phyloP scores from a whole-genome alignment of 768 basidiomycete species.

The Termitomyces titanicus region DNA sequence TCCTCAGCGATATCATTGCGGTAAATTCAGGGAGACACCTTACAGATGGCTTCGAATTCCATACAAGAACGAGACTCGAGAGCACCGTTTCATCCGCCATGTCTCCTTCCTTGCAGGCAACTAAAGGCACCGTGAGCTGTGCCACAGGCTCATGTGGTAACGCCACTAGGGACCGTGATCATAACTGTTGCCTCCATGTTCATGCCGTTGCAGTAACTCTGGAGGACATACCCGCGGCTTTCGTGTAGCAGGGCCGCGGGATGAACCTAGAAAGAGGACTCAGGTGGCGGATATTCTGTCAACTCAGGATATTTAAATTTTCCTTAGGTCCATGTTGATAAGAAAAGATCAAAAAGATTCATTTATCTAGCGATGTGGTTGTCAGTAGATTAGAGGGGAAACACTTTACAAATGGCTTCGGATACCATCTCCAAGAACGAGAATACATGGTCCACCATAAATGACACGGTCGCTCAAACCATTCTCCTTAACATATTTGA shows the following conservation, averaged over 20 bases:
- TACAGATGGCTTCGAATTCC: conserved; percentile 36
- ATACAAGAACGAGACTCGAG: conserved; percentile 54
- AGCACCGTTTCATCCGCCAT: neutral
- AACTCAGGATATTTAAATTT: neutral
- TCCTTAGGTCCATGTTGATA: conserved; percentile 10
- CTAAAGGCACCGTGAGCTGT: neutral
- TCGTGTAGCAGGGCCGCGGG: conserved; percentile 5
- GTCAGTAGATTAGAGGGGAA: neutral
- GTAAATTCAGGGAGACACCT: conserved; percentile 1
- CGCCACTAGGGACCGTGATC: too few relatives aligned
- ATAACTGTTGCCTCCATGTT: conserved; percentile 1
- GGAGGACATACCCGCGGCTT: conserved; percentile 3
- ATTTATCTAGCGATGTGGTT: neutral
- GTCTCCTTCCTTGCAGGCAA: neutral
- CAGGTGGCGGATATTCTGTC: neutral
- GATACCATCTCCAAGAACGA: conserved; percentile 70
- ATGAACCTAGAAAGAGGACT: neutral
- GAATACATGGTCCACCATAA: conserved; percentile 79
- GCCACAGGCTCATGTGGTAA: neutral
- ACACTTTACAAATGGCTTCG: conserved; percentile 26
- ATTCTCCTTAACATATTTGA: conserved; percentile 61
- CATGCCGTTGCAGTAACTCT: neutral
- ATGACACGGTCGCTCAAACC: conserved; percentile 66
- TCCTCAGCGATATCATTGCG: neutral
- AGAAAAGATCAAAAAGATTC: neutral